phyloP scores from a whole-genome alignment of 1,284 basidiomycete species.

The Inonotus hispidus region DNA sequence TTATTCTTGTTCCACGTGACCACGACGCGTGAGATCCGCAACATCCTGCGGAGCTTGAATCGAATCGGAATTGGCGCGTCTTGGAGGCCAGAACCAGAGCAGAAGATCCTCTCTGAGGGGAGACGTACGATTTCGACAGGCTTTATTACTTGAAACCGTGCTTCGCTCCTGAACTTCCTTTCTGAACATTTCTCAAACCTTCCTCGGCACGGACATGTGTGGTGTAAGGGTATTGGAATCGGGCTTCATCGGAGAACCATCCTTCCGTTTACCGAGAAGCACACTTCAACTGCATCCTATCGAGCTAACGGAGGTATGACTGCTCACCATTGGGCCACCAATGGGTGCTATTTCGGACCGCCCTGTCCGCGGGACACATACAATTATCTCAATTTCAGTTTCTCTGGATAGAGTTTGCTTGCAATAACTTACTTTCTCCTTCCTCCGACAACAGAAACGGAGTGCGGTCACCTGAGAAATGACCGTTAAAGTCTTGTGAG shows the following conservation, averaged over 20 bases:
- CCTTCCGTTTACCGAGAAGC: background rate
- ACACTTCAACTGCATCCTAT: background rate
- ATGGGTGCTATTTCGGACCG: background rate
- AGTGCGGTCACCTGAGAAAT: background rate
- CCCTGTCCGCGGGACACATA: background rate
- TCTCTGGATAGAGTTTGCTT: background rate
- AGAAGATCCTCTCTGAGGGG: background rate
- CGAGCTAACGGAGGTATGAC: background rate
- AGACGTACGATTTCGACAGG: background rate
- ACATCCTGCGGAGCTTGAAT: no score
- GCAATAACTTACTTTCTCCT: background rate
- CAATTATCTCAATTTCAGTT: background rate
- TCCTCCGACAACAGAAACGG: background rate
- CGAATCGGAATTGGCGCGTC: background rate
- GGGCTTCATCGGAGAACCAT: background rate
- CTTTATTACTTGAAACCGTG: background rate
- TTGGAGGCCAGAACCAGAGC: background rate
- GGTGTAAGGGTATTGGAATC: background rate
- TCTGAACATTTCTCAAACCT: no score
- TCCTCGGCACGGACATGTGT: no score
- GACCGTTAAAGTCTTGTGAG: background rate
- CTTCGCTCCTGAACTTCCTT: background rate
- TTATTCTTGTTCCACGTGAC: no score
- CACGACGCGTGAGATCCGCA: no score
- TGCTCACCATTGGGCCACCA: background rate